Evolutionary conservation across 2,329 filamentous ascomycete species (phyloP).

Genomic region (Penicillium capsulatum): DNA sequence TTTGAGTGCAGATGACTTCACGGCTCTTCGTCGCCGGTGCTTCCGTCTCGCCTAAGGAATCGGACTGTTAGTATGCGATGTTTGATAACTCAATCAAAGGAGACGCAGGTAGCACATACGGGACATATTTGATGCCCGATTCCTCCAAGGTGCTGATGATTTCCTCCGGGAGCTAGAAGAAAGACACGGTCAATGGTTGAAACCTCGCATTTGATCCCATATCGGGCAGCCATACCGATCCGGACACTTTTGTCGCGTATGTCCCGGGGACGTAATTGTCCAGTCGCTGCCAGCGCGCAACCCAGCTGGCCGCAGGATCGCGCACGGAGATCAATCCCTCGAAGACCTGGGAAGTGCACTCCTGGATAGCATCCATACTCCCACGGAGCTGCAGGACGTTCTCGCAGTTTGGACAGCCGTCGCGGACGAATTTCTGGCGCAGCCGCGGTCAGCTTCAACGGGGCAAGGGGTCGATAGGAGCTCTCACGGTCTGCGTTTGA

Average conservation of each 20-base stretch:
- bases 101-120: conserved; percentile 41
- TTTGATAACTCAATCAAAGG: not conserved
- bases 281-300: conserved; percentile 92
- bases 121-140: conserved; percentile 59
- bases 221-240: conserved; percentile 53
- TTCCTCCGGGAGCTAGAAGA: conserved; percentile 52
- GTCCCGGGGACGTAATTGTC: conserved; percentile 83
- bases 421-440: conserved; percentile 70
- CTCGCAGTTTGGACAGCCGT: conserved; percentile 96
- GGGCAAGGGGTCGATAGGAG: conserved; percentile 5
- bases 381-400: conserved; percentile 78
- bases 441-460: conserved; percentile 1
- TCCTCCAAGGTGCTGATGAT: conserved; percentile 54
- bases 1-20: conserved; percentile 16
- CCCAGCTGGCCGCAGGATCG: conserved; percentile 82
- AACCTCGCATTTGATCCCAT: not conserved
- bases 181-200: conserved; percentile 2
- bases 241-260: conserved; percentile 93
- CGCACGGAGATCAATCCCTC: conserved; percentile 84
- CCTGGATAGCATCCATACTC: conserved; percentile 74
- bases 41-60: conserved; percentile 42
- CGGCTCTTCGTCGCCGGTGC: conserved; percentile 43
- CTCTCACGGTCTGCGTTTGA: conserved; percentile 67
- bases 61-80: conserved; percentile 7
- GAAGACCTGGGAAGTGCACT: conserved; percentile 94